These are phyloP conservation scores for Metarhizium album DNA, from an alignment of 2,329 filamentous ascomycete genomes.

Conservation along the genomic window DNA sequence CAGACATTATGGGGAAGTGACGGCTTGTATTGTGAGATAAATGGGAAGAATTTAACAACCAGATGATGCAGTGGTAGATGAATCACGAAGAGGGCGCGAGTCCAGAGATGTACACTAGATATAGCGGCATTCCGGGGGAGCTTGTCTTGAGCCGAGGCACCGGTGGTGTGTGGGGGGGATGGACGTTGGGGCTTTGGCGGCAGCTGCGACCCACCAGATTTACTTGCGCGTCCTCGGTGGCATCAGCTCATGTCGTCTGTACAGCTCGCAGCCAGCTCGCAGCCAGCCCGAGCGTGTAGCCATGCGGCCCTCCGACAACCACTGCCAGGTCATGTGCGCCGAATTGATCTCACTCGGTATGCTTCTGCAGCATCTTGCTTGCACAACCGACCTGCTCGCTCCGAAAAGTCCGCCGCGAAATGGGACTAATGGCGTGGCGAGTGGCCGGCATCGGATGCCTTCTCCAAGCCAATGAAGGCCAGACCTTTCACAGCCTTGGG, in stretches of 20 bases:
- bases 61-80: not conserved
- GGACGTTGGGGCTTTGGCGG: too few species aligned
- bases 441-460: not conserved
- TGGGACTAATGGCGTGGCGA: not conserved
- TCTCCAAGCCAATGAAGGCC: not conserved
- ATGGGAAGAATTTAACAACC: not conserved
- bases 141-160: slow-evolving; percentile 4
- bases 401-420: not conserved
- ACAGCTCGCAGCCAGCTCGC: not conserved
- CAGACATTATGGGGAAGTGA: slow-evolving; percentile 22
- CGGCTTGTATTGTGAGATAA: not conserved
- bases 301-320: slow-evolving; percentile 1
- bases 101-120: not conserved
- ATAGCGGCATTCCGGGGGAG: not conserved
- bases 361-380: slow-evolving; percentile 23
- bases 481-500: not conserved
- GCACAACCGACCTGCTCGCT: slow-evolving; percentile 13
- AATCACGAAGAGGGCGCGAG: not conserved
- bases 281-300: not conserved
- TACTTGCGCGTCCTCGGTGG: too few species aligned
- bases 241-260: too few species aligned
- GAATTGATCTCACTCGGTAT: slow-evolving; percentile 26
- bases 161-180: not conserved
- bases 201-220: too few species aligned
- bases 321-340: slow-evolving; percentile 22